phyloP scores from a whole-genome alignment of 495 filamentous ascomycete genomes.

The Penicillium waksmanii region DNA sequence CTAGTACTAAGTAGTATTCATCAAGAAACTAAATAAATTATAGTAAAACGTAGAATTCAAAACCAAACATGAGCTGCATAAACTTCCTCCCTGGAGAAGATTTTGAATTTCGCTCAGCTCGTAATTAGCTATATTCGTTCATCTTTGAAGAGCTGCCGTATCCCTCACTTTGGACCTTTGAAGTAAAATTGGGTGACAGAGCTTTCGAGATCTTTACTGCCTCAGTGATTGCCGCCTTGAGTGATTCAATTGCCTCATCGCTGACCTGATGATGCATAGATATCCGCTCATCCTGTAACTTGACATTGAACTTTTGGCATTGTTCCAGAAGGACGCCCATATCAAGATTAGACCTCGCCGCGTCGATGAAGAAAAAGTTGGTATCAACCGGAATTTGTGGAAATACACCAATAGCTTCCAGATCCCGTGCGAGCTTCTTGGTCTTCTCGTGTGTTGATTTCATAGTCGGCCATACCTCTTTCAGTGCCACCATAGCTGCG shows the following conservation, averaged over 20 bases:
- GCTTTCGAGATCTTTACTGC: conserved; percentile 20
- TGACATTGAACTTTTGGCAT: conserved; percentile 23
- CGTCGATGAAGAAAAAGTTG: conserved; percentile 78
- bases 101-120: too few species aligned
- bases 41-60: too few species aligned
- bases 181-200: conserved; percentile 8
- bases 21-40: too few species aligned
- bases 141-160: conserved; percentile 27
- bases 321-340: conserved; percentile 29
- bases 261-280: conserved; percentile 33
- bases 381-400: conserved; percentile 67
- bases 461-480: conserved; percentile 68
- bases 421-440: conserved; percentile 54
- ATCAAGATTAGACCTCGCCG: conserved; percentile 41
- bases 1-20: too few species aligned
- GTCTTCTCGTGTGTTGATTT: conserved; percentile 56
- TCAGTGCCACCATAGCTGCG: conserved; percentile 33
- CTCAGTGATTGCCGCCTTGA: conserved; percentile 25
- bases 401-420: conserved; percentile 61
- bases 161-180: conserved; percentile 13
- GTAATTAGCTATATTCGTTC: conserved; percentile 23
- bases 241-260: conserved; percentile 26
- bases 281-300: conserved; percentile 29
- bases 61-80: too few species aligned
- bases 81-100: too few species aligned